Percentiles rank a stretch among this genome's conserved stretches.
Conservation (phyloP, 306 rosid species). For the Benincasa hispida region DNA sequence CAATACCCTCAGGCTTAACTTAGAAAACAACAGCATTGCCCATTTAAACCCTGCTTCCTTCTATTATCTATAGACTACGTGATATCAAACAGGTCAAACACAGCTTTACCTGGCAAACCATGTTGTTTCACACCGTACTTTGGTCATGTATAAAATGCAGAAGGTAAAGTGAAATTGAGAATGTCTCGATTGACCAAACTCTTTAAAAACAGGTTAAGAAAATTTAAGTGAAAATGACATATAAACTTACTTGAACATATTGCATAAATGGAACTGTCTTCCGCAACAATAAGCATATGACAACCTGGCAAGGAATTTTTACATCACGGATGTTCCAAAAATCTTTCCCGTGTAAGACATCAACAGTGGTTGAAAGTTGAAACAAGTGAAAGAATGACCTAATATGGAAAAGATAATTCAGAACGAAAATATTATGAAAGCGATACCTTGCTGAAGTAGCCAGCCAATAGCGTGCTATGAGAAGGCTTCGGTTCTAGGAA, state of each 20-base stretch:
- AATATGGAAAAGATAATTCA: background rate
- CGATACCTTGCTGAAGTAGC: slow-evolving; percentile 92
- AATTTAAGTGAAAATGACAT: background rate
- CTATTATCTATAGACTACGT: background rate
- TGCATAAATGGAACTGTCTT: slow-evolving; percentile 89
- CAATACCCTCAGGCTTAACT: background rate
- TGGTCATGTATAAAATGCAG: background rate
- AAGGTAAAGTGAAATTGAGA: background rate
- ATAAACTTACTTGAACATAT: slow-evolving; percentile 71
- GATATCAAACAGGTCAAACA: background rate
- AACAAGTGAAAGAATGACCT: background rate
- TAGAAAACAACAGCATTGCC: background rate
- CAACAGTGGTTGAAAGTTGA: background rate
- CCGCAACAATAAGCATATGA: slow-evolving; percentile 81
- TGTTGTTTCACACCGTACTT: background rate
- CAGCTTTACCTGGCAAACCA: background rate
- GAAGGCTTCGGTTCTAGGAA: slow-evolving; percentile 72
- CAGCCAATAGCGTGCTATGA: slow-evolving; percentile 81
- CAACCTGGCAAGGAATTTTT: slow-evolving; percentile 58
- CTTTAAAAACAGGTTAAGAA: background rate
- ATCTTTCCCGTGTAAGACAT: background rate
- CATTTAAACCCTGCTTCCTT: background rate
- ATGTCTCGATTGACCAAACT: background rate
- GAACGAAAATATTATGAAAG: background rate
- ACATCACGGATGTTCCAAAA: background rate